phyloP scores from a whole-genome alignment of 2,329 filamentous ascomycete species.

The Myriosclerotinia curreyana region DNA sequence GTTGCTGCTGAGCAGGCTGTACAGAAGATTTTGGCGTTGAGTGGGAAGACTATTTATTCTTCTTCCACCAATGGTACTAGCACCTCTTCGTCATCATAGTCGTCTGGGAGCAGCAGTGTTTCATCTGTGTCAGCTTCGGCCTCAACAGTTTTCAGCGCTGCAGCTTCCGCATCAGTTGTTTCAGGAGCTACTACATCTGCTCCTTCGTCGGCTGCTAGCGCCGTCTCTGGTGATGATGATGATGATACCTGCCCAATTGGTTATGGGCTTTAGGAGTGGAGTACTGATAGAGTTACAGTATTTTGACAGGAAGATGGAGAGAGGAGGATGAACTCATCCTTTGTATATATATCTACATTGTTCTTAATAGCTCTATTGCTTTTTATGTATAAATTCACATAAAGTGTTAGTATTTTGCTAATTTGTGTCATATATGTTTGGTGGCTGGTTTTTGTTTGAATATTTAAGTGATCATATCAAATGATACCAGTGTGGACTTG shows the following conservation, averaged over 20 bases:
- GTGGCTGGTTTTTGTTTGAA: too few relatives aligned
- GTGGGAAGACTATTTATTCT: constrained; percentile 13
- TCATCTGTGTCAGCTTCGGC: neutral
- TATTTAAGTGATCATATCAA: too few relatives aligned
- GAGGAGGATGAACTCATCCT: neutral
- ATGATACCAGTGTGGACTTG: too few relatives aligned
- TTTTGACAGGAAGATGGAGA: neutral
- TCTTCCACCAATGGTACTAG: neutral
- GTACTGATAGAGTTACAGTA: too few relatives aligned
- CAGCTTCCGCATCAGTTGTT: neutral
- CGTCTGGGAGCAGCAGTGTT: neutral
- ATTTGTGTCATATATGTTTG: too few relatives aligned
- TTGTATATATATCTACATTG: constrained; percentile 7
- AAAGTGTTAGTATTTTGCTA: neutral
- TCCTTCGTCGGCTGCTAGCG: neutral
- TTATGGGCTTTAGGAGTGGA: constrained; percentile 15
- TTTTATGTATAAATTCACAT: constrained; percentile 8
- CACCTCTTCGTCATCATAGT: neutral
- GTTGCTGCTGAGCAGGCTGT: constrained; percentile 62
- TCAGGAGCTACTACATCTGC: neutral
- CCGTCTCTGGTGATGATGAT: neutral
- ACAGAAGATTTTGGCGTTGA: constrained; percentile 48
- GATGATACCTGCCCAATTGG: constrained; percentile 15
- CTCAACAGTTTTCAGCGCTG: neutral
- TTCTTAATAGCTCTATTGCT: constrained; percentile 2